phyloP scores from a whole-genome alignment of 2,329 filamentous ascomycete species.

The Eutypa lata region DNA sequence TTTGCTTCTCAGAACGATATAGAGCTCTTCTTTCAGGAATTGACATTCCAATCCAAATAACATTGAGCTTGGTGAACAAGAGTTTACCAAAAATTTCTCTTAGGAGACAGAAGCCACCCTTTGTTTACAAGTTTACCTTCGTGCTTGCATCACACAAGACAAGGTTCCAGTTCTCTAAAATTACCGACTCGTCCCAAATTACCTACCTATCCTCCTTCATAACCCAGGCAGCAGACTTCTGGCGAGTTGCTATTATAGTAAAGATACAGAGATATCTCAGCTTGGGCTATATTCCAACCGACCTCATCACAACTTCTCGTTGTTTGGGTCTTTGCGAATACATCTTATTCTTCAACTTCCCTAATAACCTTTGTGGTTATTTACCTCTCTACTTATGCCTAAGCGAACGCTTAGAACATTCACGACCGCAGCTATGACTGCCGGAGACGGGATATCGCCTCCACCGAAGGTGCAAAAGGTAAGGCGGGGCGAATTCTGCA shows the following conservation, averaged over 20 bases:
- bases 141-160: not conserved
- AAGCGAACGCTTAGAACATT: slow-evolving; percentile 35
- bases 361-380: not conserved
- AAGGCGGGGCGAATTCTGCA: slow-evolving; percentile 4
- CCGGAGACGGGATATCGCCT: slow-evolving; percentile 28
- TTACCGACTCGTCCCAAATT: not conserved
- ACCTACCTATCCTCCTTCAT: too few species aligned
- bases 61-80: not conserved
- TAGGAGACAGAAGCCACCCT: not conserved
- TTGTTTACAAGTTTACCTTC: not conserved
- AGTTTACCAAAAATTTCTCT: not conserved
- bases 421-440: slow-evolving; percentile 25
- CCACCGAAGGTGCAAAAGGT: slow-evolving; percentile 32
- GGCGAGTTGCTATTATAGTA: too few species aligned
- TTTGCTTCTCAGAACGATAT: too few species aligned
- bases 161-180: not conserved
- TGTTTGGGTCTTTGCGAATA: not conserved
- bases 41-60: not conserved
- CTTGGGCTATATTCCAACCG: too few species aligned
- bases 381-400: slow-evolving; percentile 29
- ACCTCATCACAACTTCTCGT: not conserved
- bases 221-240: too few species aligned
- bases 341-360: not conserved
- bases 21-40: not conserved
- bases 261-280: too few species aligned